phyloP scores from a whole-genome alignment of 805 yeast species.

The Saturnispora hagleri region DNA sequence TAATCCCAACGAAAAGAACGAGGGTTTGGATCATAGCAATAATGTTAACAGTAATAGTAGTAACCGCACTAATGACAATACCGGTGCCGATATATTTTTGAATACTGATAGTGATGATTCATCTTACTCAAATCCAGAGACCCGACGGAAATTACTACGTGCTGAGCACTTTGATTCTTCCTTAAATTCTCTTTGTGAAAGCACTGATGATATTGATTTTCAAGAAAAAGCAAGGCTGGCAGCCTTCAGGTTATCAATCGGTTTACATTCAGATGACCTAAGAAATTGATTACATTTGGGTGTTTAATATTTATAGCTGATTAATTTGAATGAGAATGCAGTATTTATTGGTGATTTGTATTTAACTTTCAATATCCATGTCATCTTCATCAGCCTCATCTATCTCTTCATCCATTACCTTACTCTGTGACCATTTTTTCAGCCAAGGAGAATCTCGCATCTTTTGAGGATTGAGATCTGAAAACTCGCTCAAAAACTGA shows the following conservation, averaged over 20 bases:
- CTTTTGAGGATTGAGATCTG: constrained; percentile 2
- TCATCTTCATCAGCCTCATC: constrained; percentile 19
- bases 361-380: constrained; percentile 43
- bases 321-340: not conserved
- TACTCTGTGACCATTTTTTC: not conserved
- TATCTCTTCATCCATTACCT: not conserved
- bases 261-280: not conserved
- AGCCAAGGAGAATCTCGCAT: constrained; percentile 6
- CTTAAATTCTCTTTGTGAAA: constrained; percentile 3
- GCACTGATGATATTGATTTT: constrained; percentile 5
- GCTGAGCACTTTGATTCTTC: constrained; percentile 1
- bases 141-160: not conserved
- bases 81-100: not conserved
- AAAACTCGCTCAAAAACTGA: constrained; percentile 7
- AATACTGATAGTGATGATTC: not conserved
- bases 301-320: not conserved
- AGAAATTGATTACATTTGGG: not conserved
- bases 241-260: constrained; percentile 2
- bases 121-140: not conserved
- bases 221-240: constrained; percentile 8
- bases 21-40: not conserved
- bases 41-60: not conserved
- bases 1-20: not conserved
- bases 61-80: not conserved
- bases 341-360: not conserved